A percentile compares a stretch with the other conserved stretches of the same genome.
These are phyloP conservation scores for Circinella umbellata DNA, from an alignment of 371 early-diverging fungal genomes.

Conservation along the genomic window DNA sequence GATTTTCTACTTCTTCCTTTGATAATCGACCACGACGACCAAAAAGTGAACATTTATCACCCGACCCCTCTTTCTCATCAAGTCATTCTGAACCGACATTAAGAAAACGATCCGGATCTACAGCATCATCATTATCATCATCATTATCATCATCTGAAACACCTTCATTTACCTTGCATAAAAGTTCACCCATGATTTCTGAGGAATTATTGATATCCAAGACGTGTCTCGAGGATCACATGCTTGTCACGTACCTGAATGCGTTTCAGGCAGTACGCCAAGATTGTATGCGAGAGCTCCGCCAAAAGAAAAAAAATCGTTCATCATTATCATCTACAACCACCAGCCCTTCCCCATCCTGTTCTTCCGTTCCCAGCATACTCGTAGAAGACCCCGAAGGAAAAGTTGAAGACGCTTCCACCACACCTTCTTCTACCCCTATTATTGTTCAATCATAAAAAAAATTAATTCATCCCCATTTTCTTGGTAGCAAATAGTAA, in stretches of 20 bases:
- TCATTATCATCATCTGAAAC: neutral
- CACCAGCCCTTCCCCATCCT: neutral
- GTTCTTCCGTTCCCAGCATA: slow-evolving; percentile 18
- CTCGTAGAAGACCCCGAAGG: slow-evolving; percentile 24
- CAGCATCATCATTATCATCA: neutral
- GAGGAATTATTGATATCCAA: slow-evolving; percentile 51
- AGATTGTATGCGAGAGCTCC: slow-evolving; percentile 40
- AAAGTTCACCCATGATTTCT: slow-evolving; percentile 37
- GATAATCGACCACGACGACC: slow-evolving; percentile 6
- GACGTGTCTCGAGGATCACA: slow-evolving; percentile 55
- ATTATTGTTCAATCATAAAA: slow-evolving; percentile 2
- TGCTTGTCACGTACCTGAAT: slow-evolving; percentile 53
- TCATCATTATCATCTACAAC: slow-evolving; percentile 5
- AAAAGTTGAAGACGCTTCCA: slow-evolving; percentile 6
- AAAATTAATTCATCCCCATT: neutral
- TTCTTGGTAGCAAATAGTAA: neutral
- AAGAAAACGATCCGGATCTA: neutral
- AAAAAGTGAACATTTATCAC: neutral
- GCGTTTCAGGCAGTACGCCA: slow-evolving; percentile 48
- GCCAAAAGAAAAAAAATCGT: neutral
- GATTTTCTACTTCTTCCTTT: neutral
- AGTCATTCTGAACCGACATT: slow-evolving; percentile 14
- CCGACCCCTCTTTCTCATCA: slow-evolving; percentile 4
- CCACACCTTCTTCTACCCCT: neutral
- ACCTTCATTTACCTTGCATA: slow-evolving; percentile 41